Evolutionary conservation across 2,329 filamentous ascomycete species (phyloP).

Genomic region (Talaromyces amestolkiae): DNA sequence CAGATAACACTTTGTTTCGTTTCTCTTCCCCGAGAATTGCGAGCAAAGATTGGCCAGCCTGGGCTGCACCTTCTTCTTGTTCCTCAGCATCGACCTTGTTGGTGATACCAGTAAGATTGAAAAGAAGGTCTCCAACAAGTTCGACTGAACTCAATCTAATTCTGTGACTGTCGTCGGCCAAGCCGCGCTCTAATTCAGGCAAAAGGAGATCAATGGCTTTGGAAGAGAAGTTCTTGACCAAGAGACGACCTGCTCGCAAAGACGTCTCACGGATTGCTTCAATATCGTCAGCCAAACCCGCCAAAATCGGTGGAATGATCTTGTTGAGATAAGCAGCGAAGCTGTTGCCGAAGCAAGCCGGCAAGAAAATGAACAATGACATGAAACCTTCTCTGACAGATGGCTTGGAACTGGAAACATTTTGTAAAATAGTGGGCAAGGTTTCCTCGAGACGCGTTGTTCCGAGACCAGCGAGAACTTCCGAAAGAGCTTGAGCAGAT

Average conservation of each 20-base stretch:
- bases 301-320: constrained; percentile 92
- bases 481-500: constrained; percentile 91
- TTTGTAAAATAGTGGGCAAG: constrained; percentile 91
- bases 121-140: constrained; percentile 90
- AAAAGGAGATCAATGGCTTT: constrained; percentile 91
- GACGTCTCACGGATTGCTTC: constrained; percentile 98
- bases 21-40: constrained; percentile 94
- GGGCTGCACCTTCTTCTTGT: constrained; percentile 70
- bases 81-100: constrained; percentile 76
- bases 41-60: constrained; percentile 88
- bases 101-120: constrained; percentile 94
- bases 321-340: constrained; percentile 93
- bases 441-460: constrained; percentile 93
- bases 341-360: constrained; percentile 97
- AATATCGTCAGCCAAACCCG: constrained; percentile 90
- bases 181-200: constrained; percentile 89
- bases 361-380: constrained; percentile 98
- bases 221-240: constrained; percentile 98
- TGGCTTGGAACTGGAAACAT: constrained; percentile 85
- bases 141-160: constrained; percentile 98
- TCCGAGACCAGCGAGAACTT: constrained; percentile 91
- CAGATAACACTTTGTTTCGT: constrained; percentile 95
- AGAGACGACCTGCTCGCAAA: constrained; percentile 82
- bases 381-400: constrained; percentile 97
- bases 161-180: constrained; percentile 96